Evolutionary conservation across 306 rosid species (phyloP).

Genomic region (Medicago arabica): DNA sequence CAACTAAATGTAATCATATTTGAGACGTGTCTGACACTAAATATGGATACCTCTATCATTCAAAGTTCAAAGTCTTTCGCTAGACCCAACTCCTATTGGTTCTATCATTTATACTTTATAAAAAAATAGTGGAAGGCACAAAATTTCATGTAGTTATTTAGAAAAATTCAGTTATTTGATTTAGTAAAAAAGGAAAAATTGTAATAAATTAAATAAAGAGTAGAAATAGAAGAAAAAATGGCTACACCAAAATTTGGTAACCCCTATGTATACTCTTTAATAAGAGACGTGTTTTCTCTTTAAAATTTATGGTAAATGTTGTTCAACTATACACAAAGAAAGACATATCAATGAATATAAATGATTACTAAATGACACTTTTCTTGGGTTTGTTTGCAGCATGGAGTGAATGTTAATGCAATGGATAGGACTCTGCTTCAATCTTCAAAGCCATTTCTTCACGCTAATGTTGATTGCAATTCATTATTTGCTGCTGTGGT

Average conservation of each 20-base stretch:
- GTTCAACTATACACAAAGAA: neutral
- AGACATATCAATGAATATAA: neutral
- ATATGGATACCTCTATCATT: too few species aligned
- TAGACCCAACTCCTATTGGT: neutral
- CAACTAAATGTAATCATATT: too few species aligned
- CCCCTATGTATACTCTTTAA: neutral
- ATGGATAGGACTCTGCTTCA: slow-evolving; percentile 60
- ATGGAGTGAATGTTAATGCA: slow-evolving; percentile 61
- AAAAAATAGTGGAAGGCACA: neutral
- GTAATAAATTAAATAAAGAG: too few species aligned
- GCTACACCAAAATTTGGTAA: too few species aligned
- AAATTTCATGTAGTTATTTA: neutral
- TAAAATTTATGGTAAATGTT: neutral
- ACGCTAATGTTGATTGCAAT: slow-evolving; percentile 65
- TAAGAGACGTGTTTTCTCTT: neutral
- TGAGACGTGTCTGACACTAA: too few species aligned
- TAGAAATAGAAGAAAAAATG: too few species aligned
- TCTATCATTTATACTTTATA: neutral
- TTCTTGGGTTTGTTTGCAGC: slow-evolving; percentile 45
- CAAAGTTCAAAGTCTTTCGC: too few species aligned
- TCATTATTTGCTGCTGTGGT: slow-evolving; percentile 66
- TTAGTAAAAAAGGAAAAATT: too few species aligned
- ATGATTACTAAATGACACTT: slow-evolving; percentile 26
- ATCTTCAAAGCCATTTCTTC: slow-evolving; percentile 66
- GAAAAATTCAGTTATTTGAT: too few species aligned